These are phyloP conservation scores for Glutinoglossum americanum DNA, from an alignment of 495 filamentous ascomycete species.

Conservation along the genomic window DNA sequence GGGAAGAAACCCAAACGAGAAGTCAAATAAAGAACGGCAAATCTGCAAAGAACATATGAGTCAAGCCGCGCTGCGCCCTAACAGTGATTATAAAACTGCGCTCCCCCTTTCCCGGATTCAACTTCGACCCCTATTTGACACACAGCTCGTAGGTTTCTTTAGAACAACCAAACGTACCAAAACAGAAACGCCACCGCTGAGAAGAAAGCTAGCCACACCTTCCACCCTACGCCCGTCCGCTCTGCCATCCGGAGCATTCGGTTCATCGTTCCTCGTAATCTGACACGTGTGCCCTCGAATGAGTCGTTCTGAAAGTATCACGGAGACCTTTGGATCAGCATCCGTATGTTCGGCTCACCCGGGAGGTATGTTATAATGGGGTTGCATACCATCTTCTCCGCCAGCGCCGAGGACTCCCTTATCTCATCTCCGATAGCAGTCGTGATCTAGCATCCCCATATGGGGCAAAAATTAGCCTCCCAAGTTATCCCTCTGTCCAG, in stretches of 20 bases:
- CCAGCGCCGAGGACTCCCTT: conserved; percentile 58
- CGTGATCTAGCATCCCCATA: conserved; percentile 39
- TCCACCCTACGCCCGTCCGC: conserved; percentile 81
- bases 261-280: conserved; percentile 82
- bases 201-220: conserved; percentile 79
- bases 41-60: background rate
- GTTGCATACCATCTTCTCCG: conserved; percentile 40
- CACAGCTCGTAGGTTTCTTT: background rate
- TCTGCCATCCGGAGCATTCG: conserved; percentile 93
- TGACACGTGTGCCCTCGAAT: conserved; percentile 64
- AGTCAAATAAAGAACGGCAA: background rate
- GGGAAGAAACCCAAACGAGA: background rate
- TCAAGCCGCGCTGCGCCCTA: background rate
- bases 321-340: background rate
- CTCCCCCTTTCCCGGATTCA: background rate
- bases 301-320: conserved; percentile 35
- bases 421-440: conserved; percentile 89
- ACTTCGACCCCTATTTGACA: background rate
- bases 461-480: background rate
- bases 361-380: background rate
- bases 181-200: conserved; percentile 58
- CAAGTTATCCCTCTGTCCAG: too few relatives aligned
- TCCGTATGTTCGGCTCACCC: background rate
- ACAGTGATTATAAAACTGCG: background rate
- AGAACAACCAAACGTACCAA: conserved; percentile 63